phyloP scores from a whole-genome alignment of 1,284 basidiomycete species.

The Ceratobasidium sp. region DNA sequence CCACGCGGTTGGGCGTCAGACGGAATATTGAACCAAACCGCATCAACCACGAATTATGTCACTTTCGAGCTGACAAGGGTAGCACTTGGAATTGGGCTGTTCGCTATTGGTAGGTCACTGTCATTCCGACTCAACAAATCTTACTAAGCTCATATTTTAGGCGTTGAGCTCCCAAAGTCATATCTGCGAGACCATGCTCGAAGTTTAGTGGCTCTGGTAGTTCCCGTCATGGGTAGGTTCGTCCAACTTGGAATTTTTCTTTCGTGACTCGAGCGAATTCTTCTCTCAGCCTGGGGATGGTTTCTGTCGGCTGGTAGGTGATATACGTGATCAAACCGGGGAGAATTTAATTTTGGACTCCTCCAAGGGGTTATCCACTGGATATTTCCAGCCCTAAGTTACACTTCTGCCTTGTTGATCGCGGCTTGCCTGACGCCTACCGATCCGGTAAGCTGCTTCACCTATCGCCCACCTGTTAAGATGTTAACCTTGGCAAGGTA shows the following conservation, averaged over 20 bases:
- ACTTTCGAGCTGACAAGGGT: slow-evolving; percentile 73
- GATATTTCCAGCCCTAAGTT: slow-evolving; percentile 77
- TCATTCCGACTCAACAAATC: slow-evolving; percentile 73
- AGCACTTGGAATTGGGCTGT: slow-evolving; percentile 69
- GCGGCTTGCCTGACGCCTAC: slow-evolving; percentile 94
- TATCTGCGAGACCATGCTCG: slow-evolving; percentile 60
- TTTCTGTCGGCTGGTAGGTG: too few relatives aligned
- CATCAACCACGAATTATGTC: slow-evolving; percentile 63
- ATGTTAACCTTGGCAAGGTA: slow-evolving; percentile 52
- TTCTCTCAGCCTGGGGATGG: too few relatives aligned
- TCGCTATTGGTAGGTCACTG: slow-evolving; percentile 71
- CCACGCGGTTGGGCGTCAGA: slow-evolving; percentile 78
- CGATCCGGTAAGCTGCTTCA: slow-evolving; percentile 82
- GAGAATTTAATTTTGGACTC: background rate
- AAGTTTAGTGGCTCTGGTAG: slow-evolving; percentile 72
- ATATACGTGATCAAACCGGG: too few relatives aligned
- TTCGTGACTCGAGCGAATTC: background rate
- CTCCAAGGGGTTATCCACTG: slow-evolving; percentile 64
- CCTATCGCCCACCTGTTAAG: slow-evolving; percentile 65
- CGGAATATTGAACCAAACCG: slow-evolving; percentile 43
- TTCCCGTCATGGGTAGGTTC: slow-evolving; percentile 73
- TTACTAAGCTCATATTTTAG: slow-evolving; percentile 67
- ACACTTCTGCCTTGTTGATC: slow-evolving; percentile 83
- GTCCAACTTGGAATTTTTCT: too few relatives aligned
- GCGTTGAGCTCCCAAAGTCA: slow-evolving; percentile 75